Base-by-base conservation (phyloP, 169 alveolate species). In the Plasmodium fragile region DNA sequence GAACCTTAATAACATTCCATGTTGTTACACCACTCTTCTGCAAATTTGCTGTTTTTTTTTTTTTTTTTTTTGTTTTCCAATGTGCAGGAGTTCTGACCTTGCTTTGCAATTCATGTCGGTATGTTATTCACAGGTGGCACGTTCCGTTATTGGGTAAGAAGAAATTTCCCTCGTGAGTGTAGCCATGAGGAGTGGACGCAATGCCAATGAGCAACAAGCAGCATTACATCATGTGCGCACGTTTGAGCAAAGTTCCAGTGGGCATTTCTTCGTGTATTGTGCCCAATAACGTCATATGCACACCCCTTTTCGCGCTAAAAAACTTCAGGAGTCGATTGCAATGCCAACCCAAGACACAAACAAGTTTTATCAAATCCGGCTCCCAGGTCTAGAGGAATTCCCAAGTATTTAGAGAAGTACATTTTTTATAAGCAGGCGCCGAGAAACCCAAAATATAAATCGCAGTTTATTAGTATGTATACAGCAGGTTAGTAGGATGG, bases 321-420 rank as follows among this genome's bases (percentile, higher is more conserved):
- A 85, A 25, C 53, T 16, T 82, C 79, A 96, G 97, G 98, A 4
- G 98, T 97, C 43, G 98, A 97, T 92, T 97, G 98, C 92, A 96
- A 96, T 87, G 98, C 98, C 22, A 97, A 97, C 83, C 98, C 98
- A 41, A 92, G 98, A 45, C 98, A 97, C 92, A 96, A 96, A 78
- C 98, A 97, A 85, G 97, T 97, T 52, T 82, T 97, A 80, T 95
- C 97, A 0, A 94, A 94, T 49, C 98, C 98, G 1, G 95, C 98
- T 0, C 98, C 98, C 10, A 96, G 98, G 11, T 96, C 98, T 73
- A 91, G 98, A 70, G 98, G 98, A 53, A 95, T 96, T n/a, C 98
- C 98, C 8, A 96, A 96, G 55, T 97, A 96, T 83, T 94, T 97
- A 52, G 90, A 92, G 71, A 98, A 98, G 22, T 97, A 94, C 73